Base-by-base conservation (phyloP, 2,329 filamentous ascomycete species). In the Cladosporium sp. region DNA sequence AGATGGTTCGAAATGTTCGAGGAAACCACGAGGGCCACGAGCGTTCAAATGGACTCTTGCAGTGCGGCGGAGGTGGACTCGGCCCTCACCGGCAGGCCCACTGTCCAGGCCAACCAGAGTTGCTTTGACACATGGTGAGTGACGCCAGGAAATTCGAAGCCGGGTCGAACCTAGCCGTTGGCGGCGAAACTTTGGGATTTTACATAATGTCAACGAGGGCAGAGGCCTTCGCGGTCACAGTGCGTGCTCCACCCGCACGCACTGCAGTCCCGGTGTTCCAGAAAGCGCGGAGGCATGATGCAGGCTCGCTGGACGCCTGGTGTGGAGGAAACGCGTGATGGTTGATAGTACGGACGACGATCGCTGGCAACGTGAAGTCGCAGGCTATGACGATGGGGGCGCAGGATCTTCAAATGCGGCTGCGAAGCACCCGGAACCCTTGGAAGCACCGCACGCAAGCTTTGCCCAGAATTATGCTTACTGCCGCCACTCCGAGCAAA, bases 371-470 rank as follows among this genome's bases (percentile, higher is more conserved):
- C 7, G 43, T 44, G 34, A 13, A 14, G n/a, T 28, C 33, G n/a
- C 18, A 35, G 34, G 16, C 28, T 38, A 49, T 49, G 46, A 49
- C 46, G 46, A 49, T 16, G 18, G 32, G 42, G 19, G 38, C 46
- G 46, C 46, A 49, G 46, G 46, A 49, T 49, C 46, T 49, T 34
- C 46, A 42, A 42, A 31, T 14, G 46, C 46, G 38, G 31, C 46
- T 38, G 35, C 22, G 22, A 28, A 28, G 22, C 22, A 28, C 22
- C 22, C 22, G 22, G 22, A 28, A 28, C 22, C 22, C 22, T 28
- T 28, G 22, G 22, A 38, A 38, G 35, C 35, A 38, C 16, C 35
- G n/a, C 16, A 41, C 28, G 37, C 46, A 49, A 49, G 46, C 46
- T 49, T 49, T n/a, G 35, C 35, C 35, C 35, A 38, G 35, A 38